Evolutionary conservation across 1,284 basidiomycete genomes (phyloP).

Genomic region (Thecaphora thlaspeos): DNA sequence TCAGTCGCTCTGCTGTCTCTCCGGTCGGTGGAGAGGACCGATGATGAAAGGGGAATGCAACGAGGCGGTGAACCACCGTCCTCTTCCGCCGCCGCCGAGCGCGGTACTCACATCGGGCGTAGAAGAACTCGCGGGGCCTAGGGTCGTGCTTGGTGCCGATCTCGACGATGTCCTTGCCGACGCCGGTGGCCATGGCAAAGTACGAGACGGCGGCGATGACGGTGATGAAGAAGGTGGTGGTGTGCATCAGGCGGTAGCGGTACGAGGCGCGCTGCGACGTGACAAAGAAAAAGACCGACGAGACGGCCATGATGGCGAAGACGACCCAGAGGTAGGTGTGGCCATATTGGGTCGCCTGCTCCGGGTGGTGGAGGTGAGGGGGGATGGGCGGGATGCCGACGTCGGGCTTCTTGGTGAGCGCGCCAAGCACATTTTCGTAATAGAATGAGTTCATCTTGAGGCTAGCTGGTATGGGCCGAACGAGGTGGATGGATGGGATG

Average conservation of each 20-base stretch:
- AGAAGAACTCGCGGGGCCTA: conserved; percentile 36
- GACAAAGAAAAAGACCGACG: conserved; percentile 38
- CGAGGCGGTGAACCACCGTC: too few species aligned
- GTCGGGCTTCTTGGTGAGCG: conserved; percentile 30
- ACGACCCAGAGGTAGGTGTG: conserved; percentile 45
- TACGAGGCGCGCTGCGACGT: conserved; percentile 41
- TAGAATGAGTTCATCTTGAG: conserved; percentile 47
- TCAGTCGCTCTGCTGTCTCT: too few species aligned
- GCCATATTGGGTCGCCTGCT: conserved; percentile 31
- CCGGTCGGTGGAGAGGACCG: too few species aligned
- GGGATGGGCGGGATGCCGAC: conserved; percentile 40
- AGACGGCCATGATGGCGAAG: conserved; percentile 42
- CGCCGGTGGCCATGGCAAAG: conserved; percentile 48
- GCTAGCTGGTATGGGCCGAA: neutral
- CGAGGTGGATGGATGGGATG: neutral
- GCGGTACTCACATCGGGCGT: conserved; percentile 34
- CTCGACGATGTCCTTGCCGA: conserved; percentile 29
- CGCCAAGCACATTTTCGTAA: conserved; percentile 38
- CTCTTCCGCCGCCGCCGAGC: too few species aligned
- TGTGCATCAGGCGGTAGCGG: conserved; percentile 46
- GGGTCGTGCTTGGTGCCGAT: conserved; percentile 15
- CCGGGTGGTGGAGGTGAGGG: conserved; percentile 35
- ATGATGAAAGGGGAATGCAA: too few species aligned
- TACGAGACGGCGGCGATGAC: conserved; percentile 40
- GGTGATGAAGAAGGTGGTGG: conserved; percentile 43